These are phyloP conservation scores for Mycotypha africana DNA, from an alignment of 371 early-diverging fungal species.

Conservation along the genomic window DNA sequence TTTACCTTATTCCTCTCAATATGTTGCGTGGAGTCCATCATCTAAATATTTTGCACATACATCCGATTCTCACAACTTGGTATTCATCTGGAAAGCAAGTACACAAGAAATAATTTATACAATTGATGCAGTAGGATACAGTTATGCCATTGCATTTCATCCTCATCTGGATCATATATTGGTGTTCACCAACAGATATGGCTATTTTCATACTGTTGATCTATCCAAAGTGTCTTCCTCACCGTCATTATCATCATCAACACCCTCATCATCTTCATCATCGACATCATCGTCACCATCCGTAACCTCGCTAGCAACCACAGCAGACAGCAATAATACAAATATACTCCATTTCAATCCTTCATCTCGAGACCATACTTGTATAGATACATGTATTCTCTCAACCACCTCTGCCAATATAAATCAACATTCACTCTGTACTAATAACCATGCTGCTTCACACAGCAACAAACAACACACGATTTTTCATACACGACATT, in stretches of 20 bases:
- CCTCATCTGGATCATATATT: conserved; percentile 50
- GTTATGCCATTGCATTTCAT: conserved; percentile 51
- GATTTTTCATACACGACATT: conserved; percentile 12
- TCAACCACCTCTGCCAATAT: too few species aligned
- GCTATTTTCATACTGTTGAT: conserved; percentile 54
- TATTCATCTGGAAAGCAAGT: conserved; percentile 47
- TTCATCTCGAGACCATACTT: conserved; percentile 1
- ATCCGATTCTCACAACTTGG: conserved; percentile 42
- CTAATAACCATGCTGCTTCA: not conserved
- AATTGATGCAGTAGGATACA: conserved; percentile 48
- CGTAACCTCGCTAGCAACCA: too few species aligned
- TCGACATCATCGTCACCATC: too few species aligned
- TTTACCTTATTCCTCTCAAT: conserved; percentile 38
- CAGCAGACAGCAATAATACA: not conserved
- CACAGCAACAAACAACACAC: not conserved
- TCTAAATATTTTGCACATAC: conserved; percentile 55
- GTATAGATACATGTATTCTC: not conserved
- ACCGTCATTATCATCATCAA: too few species aligned
- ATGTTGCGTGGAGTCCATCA: conserved; percentile 51
- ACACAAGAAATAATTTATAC: conserved; percentile 32
- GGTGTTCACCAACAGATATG: conserved; percentile 53
- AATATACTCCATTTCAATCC: conserved; percentile 2
- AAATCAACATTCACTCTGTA: not conserved
- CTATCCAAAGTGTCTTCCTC: too few species aligned
- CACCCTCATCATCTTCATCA: too few species aligned